Conservation (phyloP, 1,284 basidiomycete species). For the Termitomyces sp. region DNA sequence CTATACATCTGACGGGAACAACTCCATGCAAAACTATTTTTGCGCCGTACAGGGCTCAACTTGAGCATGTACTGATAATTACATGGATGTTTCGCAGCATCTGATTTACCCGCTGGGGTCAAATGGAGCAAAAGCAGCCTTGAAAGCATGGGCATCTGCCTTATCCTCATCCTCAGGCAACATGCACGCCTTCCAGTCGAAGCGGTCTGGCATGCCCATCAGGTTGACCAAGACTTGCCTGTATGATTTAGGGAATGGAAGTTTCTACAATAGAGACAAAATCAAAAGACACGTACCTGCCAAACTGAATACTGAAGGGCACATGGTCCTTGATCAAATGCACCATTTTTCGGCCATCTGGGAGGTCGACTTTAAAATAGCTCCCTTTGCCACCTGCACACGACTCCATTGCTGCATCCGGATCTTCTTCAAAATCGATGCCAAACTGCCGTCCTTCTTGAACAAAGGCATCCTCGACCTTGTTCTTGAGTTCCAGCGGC, state of each 20-base stretch:
- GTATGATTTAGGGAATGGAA: slow-evolving; percentile 6
- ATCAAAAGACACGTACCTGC: slow-evolving; percentile 57
- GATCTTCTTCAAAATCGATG: slow-evolving; percentile 63
- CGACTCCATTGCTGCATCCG: slow-evolving; percentile 56
- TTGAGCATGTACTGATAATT: too few relatives aligned
- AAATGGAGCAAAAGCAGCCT: slow-evolving; percentile 73
- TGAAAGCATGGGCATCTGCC: slow-evolving; percentile 77
- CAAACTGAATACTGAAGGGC: slow-evolving; percentile 89
- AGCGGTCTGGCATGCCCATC: slow-evolving; percentile 67
- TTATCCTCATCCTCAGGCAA: slow-evolving; percentile 79
- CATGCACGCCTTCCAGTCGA: slow-evolving; percentile 88
- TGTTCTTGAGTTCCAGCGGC: slow-evolving; percentile 54
- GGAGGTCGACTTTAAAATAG: slow-evolving; percentile 89
- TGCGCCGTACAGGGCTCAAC: neutral
- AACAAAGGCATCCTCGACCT: slow-evolving; percentile 68
- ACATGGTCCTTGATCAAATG: slow-evolving; percentile 75
- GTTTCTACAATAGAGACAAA: slow-evolving; percentile 7
- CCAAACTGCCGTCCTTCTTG: slow-evolving; percentile 61
- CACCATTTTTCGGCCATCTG: slow-evolving; percentile 80
- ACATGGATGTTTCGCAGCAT: too few relatives aligned
- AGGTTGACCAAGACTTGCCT: slow-evolving; percentile 78
- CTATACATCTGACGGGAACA: too few relatives aligned
- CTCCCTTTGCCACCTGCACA: slow-evolving; percentile 55
- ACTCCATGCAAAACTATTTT: neutral
- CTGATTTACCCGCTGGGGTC: slow-evolving; percentile 38